Base-by-base conservation (phyloP, 768 basidiomycete species). In the Hygrophorus pudorinus region DNA sequence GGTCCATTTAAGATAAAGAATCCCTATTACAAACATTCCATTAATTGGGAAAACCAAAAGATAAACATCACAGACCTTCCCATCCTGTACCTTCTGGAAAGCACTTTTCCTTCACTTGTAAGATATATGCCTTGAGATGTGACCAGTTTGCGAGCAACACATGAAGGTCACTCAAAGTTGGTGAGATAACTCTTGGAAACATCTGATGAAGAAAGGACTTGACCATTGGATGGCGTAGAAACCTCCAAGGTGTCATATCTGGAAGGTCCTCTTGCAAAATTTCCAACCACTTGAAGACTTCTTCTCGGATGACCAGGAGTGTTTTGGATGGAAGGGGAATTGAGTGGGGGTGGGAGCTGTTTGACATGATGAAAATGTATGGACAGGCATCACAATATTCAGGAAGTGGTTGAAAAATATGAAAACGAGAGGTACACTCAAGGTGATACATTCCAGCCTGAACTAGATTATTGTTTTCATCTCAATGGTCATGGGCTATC, bases 1-100 rank as follows among this genome's bases (percentile, higher is more conserved):
- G 33, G 48, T 31, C 10, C 37, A 9, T 16, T 55, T 51, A 7
- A 52, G 36, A 42, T 55, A 34, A 2, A 45, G 16, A 9, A 53
- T 17, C 3, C 53, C 53, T 53, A 42, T 5, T 21, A 13, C 13
- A 13, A 13, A 24, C 27, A 24, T 24, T 18, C 11, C 11, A 27
- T 20, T 13, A 11, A 27, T 13, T 14, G 28, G 12, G 11, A 27
- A n/a, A 41, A n/a, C n/a, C n/a, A n/a, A n/a, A n/a, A n/a, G n/a
- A n/a, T n/a, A n/a, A n/a, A n/a, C n/a, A n/a, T n/a, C n/a, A n/a
- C 46, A 14, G 16, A 58, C 55, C 56, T 27, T 56, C 45, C 56
- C 58, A 59, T 0, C 52, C 53, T 1, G 54, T 57, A 0, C 56
- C 56, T 17, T 7, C 1, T 10, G 56, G 58, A 44, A 49, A 61